Percentiles rank a stretch among this genome's conserved stretches.
These are phyloP conservation scores for Termitomyces sp. DNA, from an alignment of 768 basidiomycete species.

Conservation along the genomic window DNA sequence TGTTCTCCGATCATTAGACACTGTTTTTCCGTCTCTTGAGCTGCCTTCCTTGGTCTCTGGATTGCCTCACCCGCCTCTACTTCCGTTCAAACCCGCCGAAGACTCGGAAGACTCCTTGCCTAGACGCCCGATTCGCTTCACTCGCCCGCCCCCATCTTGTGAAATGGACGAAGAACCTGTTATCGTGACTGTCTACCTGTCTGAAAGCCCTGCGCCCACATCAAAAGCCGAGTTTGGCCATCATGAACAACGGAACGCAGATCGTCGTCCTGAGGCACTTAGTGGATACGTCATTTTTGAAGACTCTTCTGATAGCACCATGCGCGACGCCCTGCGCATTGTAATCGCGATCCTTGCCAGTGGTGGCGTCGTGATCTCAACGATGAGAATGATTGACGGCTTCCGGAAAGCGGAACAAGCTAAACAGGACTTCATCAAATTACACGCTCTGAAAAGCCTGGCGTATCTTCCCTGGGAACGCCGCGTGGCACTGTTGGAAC, in stretches of 20 bases:
- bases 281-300: conserved; percentile 1
- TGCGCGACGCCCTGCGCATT: background rate
- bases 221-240: background rate
- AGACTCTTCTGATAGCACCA: background rate
- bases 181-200: background rate
- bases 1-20: conserved; percentile 6
- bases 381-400: background rate
- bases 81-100: background rate
- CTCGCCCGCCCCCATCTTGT: background rate
- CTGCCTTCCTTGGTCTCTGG: conserved; percentile 3
- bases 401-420: conserved; percentile 5
- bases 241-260: background rate
- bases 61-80: background rate
- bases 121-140: background rate
- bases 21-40: conserved; percentile 3
- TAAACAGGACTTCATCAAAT: conserved; percentile 3
- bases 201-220: background rate
- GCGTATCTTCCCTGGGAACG: too few species aligned
- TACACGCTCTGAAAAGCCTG: conserved; percentile 1
- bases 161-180: background rate
- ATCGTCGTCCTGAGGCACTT: background rate
- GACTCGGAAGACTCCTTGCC: background rate
- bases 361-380: conserved; percentile 2
- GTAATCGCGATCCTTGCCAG: background rate
- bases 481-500: background rate